phyloP scores from a whole-genome alignment of 164 flowering plant species.

The Kingdonia uniflora region DNA sequence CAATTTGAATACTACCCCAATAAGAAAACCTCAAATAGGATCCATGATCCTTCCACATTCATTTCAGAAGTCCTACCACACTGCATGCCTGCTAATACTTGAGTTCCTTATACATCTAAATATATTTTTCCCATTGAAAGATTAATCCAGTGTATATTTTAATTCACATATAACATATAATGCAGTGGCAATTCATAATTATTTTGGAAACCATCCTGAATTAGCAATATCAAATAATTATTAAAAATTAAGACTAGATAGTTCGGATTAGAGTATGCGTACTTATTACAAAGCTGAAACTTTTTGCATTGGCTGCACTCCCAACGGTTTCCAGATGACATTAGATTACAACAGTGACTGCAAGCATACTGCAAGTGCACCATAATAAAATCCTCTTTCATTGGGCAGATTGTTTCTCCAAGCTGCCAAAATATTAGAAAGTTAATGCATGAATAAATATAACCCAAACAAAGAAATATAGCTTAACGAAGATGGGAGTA shows the following conservation, averaged over 20 bases:
- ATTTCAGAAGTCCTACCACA: too few species aligned
- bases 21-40: neutral
- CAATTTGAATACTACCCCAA: neutral
- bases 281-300: conserved; percentile 92
- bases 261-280: conserved; percentile 27
- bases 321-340: conserved; percentile 90
- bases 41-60: neutral
- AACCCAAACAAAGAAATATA: too few species aligned
- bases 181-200: neutral
- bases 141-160: neutral
- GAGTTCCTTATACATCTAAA: neutral
- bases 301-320: conserved; percentile 80
- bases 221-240: neutral
- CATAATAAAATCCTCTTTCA: conserved; percentile 99
- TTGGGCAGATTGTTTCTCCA: conserved; percentile 85
- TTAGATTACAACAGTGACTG: conserved; percentile 70
- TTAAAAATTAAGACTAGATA: neutral
- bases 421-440: conserved; percentile 38
- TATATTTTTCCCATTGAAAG: neutral
- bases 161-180: neutral
- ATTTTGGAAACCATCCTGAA: neutral
- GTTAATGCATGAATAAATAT: too few species aligned
- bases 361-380: conserved; percentile 95
- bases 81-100: too few species aligned
- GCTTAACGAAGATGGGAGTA: too few species aligned